These are phyloP conservation scores for Aspergillus ustus DNA, from an alignment of 2,329 filamentous ascomycete genomes.

Conservation along the genomic window DNA sequence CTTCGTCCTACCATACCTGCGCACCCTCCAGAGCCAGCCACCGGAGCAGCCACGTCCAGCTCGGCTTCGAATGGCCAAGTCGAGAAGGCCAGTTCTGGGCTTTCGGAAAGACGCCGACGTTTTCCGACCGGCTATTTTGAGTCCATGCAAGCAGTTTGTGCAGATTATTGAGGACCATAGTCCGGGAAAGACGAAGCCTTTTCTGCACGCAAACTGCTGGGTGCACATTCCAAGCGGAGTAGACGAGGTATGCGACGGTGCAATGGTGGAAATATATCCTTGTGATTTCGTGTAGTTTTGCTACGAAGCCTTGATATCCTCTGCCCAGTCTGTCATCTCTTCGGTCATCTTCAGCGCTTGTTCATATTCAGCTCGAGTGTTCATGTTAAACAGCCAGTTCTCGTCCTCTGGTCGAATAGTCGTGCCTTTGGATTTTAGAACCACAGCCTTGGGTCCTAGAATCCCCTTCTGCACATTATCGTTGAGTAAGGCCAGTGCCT, in stretches of 20 bases:
- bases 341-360: constrained; percentile 38
- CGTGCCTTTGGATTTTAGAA: constrained; percentile 24
- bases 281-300: neutral
- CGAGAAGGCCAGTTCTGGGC: neutral
- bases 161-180: constrained; percentile 24
- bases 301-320: neutral
- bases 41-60: constrained; percentile 8
- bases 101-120: constrained; percentile 15
- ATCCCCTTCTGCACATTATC: constrained; percentile 23
- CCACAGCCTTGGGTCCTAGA: constrained; percentile 23
- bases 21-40: constrained; percentile 16
- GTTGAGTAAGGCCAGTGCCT: constrained; percentile 32
- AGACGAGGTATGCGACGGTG: constrained; percentile 17
- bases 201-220: constrained; percentile 31
- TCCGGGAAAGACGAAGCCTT: constrained; percentile 29
- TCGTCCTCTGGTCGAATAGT: constrained; percentile 16
- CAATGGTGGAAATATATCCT: constrained; percentile 20
- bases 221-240: constrained; percentile 26
- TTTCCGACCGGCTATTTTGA: constrained; percentile 16
- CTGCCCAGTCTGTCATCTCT: constrained; percentile 25
- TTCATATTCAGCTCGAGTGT: constrained; percentile 49
- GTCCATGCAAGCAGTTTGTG: neutral
- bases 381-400: constrained; percentile 29
- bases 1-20: constrained; percentile 33
- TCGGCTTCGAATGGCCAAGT: neutral